phyloP scores from a whole-genome alignment of 2,329 filamentous ascomycete genomes.

The Fusarium napiforme region DNA sequence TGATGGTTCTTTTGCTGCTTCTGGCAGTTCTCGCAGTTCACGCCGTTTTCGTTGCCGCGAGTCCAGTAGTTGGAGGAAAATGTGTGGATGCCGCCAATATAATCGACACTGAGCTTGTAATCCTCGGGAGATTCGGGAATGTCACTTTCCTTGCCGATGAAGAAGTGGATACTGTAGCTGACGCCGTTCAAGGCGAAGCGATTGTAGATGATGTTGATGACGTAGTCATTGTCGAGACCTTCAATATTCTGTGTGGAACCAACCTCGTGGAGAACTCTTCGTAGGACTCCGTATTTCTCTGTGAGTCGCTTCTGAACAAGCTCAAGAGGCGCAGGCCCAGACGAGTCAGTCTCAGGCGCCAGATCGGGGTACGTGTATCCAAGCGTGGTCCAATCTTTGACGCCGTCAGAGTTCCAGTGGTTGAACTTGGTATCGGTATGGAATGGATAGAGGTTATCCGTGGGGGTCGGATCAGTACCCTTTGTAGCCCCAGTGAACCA shows the following conservation, averaged over 20 bases:
- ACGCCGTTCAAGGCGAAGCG: neutral
- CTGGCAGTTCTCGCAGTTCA: slow-evolving; percentile 1
- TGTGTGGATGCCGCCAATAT: neutral
- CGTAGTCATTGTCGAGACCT: neutral
- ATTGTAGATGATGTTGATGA: slow-evolving; percentile 8
- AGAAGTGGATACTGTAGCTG: slow-evolving; percentile 3
- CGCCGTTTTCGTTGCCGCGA: neutral
- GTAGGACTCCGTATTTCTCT: neutral
- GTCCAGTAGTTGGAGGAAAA: slow-evolving; percentile 3
- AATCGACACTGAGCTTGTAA: neutral
- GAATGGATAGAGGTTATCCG: neutral
- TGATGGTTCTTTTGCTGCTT: neutral
- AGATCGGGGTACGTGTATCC: neutral
- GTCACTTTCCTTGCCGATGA: neutral
- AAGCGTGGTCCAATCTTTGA: neutral
- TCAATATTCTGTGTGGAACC: neutral
- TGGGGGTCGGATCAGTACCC: neutral
- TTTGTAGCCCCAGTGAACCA: neutral
- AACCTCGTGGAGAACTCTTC: neutral
- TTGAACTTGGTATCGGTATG: neutral
- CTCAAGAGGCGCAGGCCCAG: neutral
- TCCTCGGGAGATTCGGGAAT: neutral
- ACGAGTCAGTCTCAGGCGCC: neutral
- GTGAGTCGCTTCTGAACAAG: neutral
- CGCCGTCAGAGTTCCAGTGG: neutral